Evolutionary conservation across 306 rosid genomes (phyloP).

Genomic region (Hylodesmum podocarpum): DNA sequence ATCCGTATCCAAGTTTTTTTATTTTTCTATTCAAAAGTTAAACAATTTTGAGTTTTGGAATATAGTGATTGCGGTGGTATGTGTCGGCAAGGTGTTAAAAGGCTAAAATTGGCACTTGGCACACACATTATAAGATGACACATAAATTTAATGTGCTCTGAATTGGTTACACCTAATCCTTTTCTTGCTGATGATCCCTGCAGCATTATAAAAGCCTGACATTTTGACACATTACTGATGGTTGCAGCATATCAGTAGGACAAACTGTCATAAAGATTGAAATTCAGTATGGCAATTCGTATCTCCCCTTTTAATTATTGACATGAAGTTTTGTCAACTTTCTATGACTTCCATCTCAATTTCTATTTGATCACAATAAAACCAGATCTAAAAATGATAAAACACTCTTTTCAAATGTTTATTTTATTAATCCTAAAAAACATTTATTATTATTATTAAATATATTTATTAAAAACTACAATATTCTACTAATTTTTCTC

Average conservation of each 20-base stretch:
- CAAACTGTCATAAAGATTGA: neutral
- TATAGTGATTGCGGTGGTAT: neutral
- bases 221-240: neutral
- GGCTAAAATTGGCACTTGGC: no score
- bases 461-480: no score
- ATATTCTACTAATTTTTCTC: no score
- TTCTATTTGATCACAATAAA: neutral
- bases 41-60: neutral
- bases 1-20: no score
- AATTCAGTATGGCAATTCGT: neutral
- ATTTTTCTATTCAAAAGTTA: no score
- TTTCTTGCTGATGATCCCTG: neutral
- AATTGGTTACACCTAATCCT: constrained; percentile 17
- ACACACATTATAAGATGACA: neutral
- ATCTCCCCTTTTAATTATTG: neutral
- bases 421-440: no score
- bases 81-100: constrained; percentile 21
- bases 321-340: neutral
- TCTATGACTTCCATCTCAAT: neutral
- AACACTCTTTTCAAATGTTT: no score
- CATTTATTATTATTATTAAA: no score
- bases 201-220: neutral
- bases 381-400: no score
- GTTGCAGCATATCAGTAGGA: neutral
- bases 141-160: constrained; percentile 26